These are phyloP conservation scores for Backusella macrospora DNA, from an alignment of 192 early-diverging fungal species.

Conservation along the genomic window DNA sequence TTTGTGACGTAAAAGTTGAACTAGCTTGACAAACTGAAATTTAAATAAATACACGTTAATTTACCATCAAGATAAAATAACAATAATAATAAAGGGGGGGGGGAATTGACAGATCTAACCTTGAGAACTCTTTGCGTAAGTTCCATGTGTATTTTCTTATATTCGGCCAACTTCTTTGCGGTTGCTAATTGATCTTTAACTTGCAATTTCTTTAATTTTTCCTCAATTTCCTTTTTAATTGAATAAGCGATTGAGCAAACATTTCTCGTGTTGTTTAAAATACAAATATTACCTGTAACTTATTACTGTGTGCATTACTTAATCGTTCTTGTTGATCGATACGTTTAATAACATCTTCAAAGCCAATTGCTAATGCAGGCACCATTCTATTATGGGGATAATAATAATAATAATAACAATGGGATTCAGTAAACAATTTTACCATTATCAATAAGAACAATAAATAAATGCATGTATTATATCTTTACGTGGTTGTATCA, in stretches of 20 bases:
- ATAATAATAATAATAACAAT: neutral
- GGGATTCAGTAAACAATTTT: neutral
- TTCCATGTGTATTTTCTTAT: constrained; percentile 73
- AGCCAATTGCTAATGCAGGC: constrained; percentile 88
- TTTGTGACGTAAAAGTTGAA: constrained; percentile 80
- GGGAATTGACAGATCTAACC: constrained; percentile 36
- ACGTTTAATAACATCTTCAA: constrained; percentile 87
- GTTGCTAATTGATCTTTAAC: constrained; percentile 73
- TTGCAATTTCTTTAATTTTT: constrained; percentile 31
- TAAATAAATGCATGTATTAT: neutral
- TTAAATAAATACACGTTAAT: neutral
- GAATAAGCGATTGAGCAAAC: neutral
- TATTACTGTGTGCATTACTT: constrained; percentile 69
- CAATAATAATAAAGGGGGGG: too few species aligned
- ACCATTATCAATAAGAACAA: neutral
- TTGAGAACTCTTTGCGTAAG: constrained; percentile 74
- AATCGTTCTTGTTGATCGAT: constrained; percentile 74
- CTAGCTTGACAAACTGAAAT: constrained; percentile 37
- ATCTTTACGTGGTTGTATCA: constrained; percentile 74
- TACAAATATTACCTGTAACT: constrained; percentile 57
- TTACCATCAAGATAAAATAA: neutral
- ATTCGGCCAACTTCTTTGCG: constrained; percentile 71
- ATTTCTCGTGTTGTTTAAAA: neutral
- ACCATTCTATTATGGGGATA: constrained; percentile 66
- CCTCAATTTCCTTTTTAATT: constrained; percentile 21